phyloP scores from a whole-genome alignment of 2,329 filamentous ascomycete species.

The Diaporthe nobilis region DNA sequence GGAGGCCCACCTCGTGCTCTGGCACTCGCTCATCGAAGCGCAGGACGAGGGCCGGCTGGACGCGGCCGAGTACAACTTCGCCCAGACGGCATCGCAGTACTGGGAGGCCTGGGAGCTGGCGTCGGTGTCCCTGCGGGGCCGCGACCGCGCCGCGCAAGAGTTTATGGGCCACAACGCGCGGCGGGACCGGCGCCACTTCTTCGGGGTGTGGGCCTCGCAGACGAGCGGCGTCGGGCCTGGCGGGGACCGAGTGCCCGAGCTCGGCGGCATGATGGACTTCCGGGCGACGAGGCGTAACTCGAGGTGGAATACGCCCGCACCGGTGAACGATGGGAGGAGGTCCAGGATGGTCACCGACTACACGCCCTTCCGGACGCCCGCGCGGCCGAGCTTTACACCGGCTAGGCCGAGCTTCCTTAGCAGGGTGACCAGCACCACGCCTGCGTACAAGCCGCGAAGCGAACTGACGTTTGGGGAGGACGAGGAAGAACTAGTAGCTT shows the following conservation, averaged over 20 bases:
- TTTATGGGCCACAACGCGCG: conserved; percentile 46
- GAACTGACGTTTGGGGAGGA: conserved; percentile 40
- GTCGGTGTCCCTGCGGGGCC: conserved; percentile 45
- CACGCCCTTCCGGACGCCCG: conserved; percentile 40
- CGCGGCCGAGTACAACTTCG: conserved; percentile 47
- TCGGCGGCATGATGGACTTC: conserved; percentile 40
- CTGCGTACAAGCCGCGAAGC: conserved; percentile 40
- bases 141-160: conserved; percentile 44
- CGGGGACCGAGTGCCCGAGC: conserved; percentile 42
- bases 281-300: conserved; percentile 39
- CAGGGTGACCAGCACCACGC: conserved; percentile 37
- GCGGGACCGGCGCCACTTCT: conserved; percentile 43
- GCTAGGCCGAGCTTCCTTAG: conserved; percentile 36
- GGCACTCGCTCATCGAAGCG: conserved; percentile 45
- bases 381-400: conserved; percentile 26
- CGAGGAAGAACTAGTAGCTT: conserved; percentile 29
- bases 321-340: conserved; percentile 28
- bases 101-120: conserved; percentile 49
- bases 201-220: conserved; percentile 47
- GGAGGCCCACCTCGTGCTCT: conserved; percentile 47
- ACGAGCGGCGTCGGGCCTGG: conserved; percentile 39
- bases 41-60: conserved; percentile 45
- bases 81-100: conserved; percentile 43
- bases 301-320: conserved; percentile 41
- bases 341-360: conserved; percentile 38